Percentiles rank a stretch among this genome's conserved stretches.
phyloP scores from a whole-genome alignment of 2,329 filamentous ascomycete species.

The Xylaria sp. region DNA sequence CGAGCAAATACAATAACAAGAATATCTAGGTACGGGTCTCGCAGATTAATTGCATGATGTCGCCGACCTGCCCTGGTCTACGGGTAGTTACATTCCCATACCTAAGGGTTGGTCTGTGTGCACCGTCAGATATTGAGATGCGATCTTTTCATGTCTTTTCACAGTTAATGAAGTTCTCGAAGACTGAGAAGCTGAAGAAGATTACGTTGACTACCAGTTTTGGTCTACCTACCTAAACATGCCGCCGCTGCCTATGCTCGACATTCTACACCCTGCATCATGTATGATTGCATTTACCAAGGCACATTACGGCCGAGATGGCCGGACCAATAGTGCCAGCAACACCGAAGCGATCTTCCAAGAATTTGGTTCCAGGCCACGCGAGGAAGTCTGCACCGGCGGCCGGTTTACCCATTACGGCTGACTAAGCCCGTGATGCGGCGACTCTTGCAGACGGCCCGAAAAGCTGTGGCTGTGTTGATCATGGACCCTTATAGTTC shows the following conservation, averaged over 20 bases:
- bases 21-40: no score
- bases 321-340: neutral
- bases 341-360: constrained; percentile 20
- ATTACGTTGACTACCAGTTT: neutral
- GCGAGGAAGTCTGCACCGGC: constrained; percentile 19
- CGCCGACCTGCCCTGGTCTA: neutral
- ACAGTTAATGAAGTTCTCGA: neutral
- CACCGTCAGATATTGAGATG: neutral
- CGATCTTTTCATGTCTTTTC: neutral
- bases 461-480: constrained; percentile 9
- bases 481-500: neutral
- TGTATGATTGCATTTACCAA: neutral
- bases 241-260: neutral
- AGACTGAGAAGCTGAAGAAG: neutral
- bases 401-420: constrained; percentile 4
- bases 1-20: no score
- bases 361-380: constrained; percentile 7
- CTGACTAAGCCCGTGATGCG: constrained; percentile 22
- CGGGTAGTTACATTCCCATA: no score
- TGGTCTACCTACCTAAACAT: neutral
- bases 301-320: constrained; percentile 1
- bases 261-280: constrained; percentile 6
- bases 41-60: no score
- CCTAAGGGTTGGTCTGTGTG: neutral
- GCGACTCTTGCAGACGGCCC: constrained; percentile 16